Evolutionary conservation across 2,329 filamentous ascomycete species (phyloP), one percentile per base, ranked within the genome.

Genomic region (Apiospora koreana): DNA sequence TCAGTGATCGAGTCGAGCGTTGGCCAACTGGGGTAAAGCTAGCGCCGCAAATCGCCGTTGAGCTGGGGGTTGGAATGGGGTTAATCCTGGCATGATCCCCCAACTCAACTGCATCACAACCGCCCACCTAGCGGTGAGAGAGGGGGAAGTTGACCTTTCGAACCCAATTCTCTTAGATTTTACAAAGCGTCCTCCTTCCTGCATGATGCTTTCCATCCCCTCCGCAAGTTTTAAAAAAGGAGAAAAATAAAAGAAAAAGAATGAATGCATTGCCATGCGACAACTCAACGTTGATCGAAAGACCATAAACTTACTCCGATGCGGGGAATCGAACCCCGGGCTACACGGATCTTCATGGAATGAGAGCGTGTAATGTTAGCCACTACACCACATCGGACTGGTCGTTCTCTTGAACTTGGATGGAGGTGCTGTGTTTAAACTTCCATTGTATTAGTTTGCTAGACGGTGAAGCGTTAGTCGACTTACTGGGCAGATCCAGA

Each of bases 321-420:
- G 72, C 75, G 75, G 75, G 75, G 75, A 76, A 76, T 77, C 75
- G 75, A 77, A 77, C 75, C 75, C 75, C 74, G 75, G 72, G 75
- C 75, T 74, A 73, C 71, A 74, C 75, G 75, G 75, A 54, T 58
- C 45, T 31, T 9, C 35, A n/a, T n/a, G n/a, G n/a, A n/a, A 38
- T 62, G 54, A 62, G 54, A 62, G 54, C 54, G 54, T 38, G 8
- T 38, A 38, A 62, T 62, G 54, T 62, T 62, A 62, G 31, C 54
- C 54, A 62, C 54, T 62, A 62, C 54, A 62, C 54, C 54, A 62
- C 54, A 62, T 62, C 54, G 54, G 54, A 62, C 41, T n/a, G n/a
- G n/a, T n/a, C n/a, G n/a, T n/a, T n/a, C n/a, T n/a, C n/a, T n/a
- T n/a, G n/a, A n/a, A n/a, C n/a, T n/a, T n/a, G n/a, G n/a, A n/a